Conservation (phyloP, 1,139 yeast species). For the Chernovozyma sophiae-reginae region DNA sequence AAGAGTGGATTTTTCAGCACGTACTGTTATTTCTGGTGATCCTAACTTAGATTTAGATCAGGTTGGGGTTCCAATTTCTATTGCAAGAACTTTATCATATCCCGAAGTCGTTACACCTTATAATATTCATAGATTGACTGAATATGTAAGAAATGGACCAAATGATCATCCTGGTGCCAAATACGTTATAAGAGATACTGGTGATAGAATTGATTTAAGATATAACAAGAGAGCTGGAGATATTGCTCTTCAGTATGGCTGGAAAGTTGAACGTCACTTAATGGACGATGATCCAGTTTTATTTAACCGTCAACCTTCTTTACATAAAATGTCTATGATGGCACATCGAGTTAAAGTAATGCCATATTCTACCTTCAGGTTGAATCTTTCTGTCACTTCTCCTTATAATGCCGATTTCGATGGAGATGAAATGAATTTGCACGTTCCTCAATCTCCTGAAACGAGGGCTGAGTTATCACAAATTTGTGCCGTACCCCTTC, state of each 20-base stretch:
- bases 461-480: slow-evolving; percentile 94
- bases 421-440: slow-evolving; percentile 99
- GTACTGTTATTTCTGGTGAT: slow-evolving; percentile 99
- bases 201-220: slow-evolving; percentile 95
- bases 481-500: slow-evolving; percentile 94
- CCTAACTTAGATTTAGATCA: slow-evolving; percentile 96
- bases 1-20: slow-evolving; percentile 98
- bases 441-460: slow-evolving; percentile 98
- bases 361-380: slow-evolving; percentile 97
- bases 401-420: slow-evolving; percentile 99
- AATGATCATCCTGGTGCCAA: slow-evolving; percentile 99
- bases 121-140: slow-evolving; percentile 89
- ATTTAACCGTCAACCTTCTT: slow-evolving; percentile 98
- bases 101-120: slow-evolving; percentile 98
- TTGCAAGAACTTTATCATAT: slow-evolving; percentile 90
- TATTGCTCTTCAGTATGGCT: slow-evolving; percentile 94
- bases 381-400: slow-evolving; percentile 93
- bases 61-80: slow-evolving; percentile 97
- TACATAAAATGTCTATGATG: slow-evolving; percentile 99
- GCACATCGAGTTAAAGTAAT: slow-evolving; percentile 98
- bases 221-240: slow-evolving; percentile 98
- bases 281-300: slow-evolving; percentile 97
- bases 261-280: slow-evolving; percentile 98
- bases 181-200: slow-evolving; percentile 95
- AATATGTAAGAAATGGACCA: slow-evolving; percentile 94